phyloP scores from a whole-genome alignment of 2,329 filamentous ascomycete species.

The Eurotiales sp. region DNA sequence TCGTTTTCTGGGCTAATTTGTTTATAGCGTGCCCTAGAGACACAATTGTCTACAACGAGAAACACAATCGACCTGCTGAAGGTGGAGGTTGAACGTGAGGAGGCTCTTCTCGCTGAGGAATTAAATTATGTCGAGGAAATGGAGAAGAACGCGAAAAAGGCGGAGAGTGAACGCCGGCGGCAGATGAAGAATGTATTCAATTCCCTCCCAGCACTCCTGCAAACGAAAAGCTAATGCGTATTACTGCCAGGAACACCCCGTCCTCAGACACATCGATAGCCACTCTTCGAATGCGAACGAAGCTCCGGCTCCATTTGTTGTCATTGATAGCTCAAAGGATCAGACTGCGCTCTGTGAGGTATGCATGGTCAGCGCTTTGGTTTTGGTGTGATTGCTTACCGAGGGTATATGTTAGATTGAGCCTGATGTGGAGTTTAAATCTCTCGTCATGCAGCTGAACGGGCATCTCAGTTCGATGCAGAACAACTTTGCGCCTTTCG shows the following conservation, averaged over 20 bases:
- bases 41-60: constrained; percentile 36
- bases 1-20: neutral
- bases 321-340: constrained; percentile 24
- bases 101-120: constrained; percentile 39
- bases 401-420: constrained; percentile 29
- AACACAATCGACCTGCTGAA: constrained; percentile 39
- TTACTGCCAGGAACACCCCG: constrained; percentile 34
- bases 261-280: constrained; percentile 32
- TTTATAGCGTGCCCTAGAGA: constrained; percentile 33
- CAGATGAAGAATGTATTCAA: constrained; percentile 38
- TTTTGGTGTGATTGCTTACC: neutral
- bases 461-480: constrained; percentile 44
- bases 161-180: constrained; percentile 35
- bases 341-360: constrained; percentile 32
- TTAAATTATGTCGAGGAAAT: constrained; percentile 38
- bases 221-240: neutral
- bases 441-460: constrained; percentile 38
- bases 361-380: constrained; percentile 12
- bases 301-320: constrained; percentile 24
- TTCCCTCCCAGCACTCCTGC: neutral
- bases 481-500: constrained; percentile 36
- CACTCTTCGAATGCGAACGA: constrained; percentile 17
- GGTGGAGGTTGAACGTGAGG: constrained; percentile 41
- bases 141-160: constrained; percentile 41
- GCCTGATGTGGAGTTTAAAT: constrained; percentile 33